Base-by-base conservation (phyloP, 345 rosid genomes). In the Eucalyptus marginata region DNA sequence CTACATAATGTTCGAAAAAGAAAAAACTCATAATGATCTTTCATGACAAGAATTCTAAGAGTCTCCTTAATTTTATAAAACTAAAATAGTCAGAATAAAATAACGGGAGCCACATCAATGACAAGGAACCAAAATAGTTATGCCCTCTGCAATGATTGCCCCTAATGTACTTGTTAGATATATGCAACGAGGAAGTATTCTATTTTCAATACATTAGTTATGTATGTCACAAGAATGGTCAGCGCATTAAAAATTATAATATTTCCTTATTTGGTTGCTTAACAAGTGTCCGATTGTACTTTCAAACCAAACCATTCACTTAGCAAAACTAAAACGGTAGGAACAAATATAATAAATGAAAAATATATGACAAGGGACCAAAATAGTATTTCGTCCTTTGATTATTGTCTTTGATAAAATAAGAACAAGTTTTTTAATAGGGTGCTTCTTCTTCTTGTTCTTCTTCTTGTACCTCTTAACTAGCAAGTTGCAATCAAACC, bases 181-280 rank as follows among this genome's bases (percentile, higher is more conserved):
- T 4, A 56, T 4, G 27, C 5, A 24, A 56, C 6, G 0, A 56
- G 62, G 13, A 56, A 56, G 0, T 1, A 24, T 24, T 56, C 3
- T 24, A 56, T 56, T 56, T 56, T 0, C 0, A 56, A 56, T 24
- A 18, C 13, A 0, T 56, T 56, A 10, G 13, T 10, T 56, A 56
- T 10, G 29, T 2, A 10, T 56, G 0, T 56, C 62, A 2, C 6
- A 9, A 54, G 58, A 54, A 54, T 54, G 5, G 58, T 54, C 0
- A 22, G 5, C 3, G 0, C 29, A 56, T 24, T 56, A 56, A 24
- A 56, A 56, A 56, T 56, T 4, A 24, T 56, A 56, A 56, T 6
- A 56, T 56, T 56, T 56, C 29, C 62, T 56, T 56, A 56, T 56
- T 25, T 0, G 29, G 4, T 56, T 56, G 0, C 29, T 56, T 22